These are phyloP conservation scores for Trichoderma polysporum DNA, from an alignment of 2,329 filamentous ascomycete species.

Conservation along the genomic window DNA sequence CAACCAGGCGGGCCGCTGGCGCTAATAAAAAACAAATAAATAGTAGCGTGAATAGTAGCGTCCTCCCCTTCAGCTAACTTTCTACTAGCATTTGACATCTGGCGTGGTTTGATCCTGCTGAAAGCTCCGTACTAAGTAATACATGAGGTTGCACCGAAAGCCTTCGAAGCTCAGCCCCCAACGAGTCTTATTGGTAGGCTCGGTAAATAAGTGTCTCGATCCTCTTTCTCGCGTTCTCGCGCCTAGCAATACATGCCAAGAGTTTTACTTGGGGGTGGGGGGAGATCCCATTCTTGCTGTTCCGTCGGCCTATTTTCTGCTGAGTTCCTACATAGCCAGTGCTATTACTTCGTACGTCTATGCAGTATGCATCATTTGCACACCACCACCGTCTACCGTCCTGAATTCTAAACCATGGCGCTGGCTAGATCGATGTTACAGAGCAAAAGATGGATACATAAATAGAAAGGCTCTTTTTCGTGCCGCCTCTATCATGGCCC, in stretches of 20 bases:
- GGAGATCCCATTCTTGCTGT: not conserved
- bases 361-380: not conserved
- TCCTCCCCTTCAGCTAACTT: conserved; percentile 3
- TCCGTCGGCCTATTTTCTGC: not conserved
- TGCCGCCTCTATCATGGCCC: not conserved
- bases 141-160: not conserved
- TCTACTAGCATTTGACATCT: not conserved
- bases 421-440: not conserved
- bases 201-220: not conserved
- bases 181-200: not conserved
- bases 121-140: not conserved
- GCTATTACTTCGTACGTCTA: too few species aligned
- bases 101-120: not conserved
- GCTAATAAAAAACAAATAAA: not conserved
- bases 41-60: not conserved
- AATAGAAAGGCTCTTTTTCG: not conserved
- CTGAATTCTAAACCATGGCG: not conserved
- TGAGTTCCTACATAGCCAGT: not conserved
- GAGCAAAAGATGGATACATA: not conserved
- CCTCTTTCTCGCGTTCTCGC: not conserved
- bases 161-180: not conserved
- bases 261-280: not conserved
- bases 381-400: not conserved
- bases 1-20: not conserved
- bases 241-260: not conserved